phyloP scores from a whole-genome alignment of 2,329 filamentous ascomycete genomes.

The Penicillium sp. region DNA sequence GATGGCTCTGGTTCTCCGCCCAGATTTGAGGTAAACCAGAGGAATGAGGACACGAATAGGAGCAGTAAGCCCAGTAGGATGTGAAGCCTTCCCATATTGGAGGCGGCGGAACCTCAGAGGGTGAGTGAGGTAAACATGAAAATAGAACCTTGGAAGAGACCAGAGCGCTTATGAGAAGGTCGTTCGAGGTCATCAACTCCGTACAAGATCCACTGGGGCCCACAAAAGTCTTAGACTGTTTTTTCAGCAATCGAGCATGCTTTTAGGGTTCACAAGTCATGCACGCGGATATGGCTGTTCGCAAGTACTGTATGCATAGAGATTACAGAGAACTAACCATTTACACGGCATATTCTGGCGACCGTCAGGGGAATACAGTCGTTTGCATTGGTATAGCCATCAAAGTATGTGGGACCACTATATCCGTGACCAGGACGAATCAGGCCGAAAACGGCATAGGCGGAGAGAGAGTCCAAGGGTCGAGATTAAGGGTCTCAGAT shows the following conservation, averaged over 20 bases:
- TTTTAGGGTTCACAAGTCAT: not conserved
- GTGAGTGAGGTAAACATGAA: not conserved
- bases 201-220: not conserved
- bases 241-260: not conserved
- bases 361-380: not conserved
- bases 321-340: too few relatives aligned
- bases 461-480: not conserved
- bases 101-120: not conserved
- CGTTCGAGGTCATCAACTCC: not conserved
- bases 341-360: too few relatives aligned
- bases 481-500: slow-evolving; percentile 3
- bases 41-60: slow-evolving; percentile 2
- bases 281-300: too few relatives aligned
- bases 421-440: not conserved
- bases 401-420: not conserved
- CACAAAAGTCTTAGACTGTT: not conserved
- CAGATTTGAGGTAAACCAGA: slow-evolving; percentile 7
- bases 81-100: slow-evolving; percentile 9
- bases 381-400: not conserved
- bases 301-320: too few relatives aligned
- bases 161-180: not conserved
- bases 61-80: slow-evolving; percentile 10
- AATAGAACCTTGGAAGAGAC: not conserved
- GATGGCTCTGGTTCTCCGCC: not conserved
- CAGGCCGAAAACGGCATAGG: not conserved